Base-by-base conservation (phyloP, 805 yeast species). In the Torulaspora quercuum region DNA sequence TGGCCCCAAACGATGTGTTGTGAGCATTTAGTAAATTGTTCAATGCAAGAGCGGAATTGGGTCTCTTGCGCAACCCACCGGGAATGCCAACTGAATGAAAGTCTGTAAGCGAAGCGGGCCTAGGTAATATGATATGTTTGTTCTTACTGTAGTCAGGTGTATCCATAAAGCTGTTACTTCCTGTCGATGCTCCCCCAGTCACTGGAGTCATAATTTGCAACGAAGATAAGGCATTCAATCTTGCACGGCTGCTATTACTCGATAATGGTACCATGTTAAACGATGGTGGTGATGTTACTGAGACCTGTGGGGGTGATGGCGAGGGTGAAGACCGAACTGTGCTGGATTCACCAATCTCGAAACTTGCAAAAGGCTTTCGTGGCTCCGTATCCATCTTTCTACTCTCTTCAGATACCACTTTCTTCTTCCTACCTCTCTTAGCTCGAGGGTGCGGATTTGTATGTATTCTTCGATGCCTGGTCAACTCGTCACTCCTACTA, bases 391-490 rank as follows among this genome's bases (percentile, higher is more conserved):
- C 23, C n/a, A 24, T 28, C 14, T 23, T 19, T 16, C 9, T 22
- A 12, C 26, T 32, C 22, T 25, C 26, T 32, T 29, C 41, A 12
- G 12, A 20, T 7, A 39, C 46, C 13, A 50, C 39, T 33, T 64
- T 64, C 58, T 65, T 67, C 50, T 63, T 58, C 34, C 68, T 59
- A 33, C 69, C 69, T 21, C 70, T 71, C 56, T 78, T 74, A 51
- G 82, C 78, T 56, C 81, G 72, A 19, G 82, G 75, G 37, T 77
- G 76, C 11, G 87, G 84, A 48, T 81, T 81, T 15, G 79, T 76
- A 57, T 82, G 89, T 40, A 81, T 82, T 42, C 88, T 67, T 32
- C 75, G 66, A 56, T 82, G 90, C 54, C 90, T 70, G 9, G 87
- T 82, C 35, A 82, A 64, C 54, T 82, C 90, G 57, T 82, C 90